phyloP scores from a whole-genome alignment of 1,284 basidiomycete genomes.

The Fomitopsis schrenkii region DNA sequence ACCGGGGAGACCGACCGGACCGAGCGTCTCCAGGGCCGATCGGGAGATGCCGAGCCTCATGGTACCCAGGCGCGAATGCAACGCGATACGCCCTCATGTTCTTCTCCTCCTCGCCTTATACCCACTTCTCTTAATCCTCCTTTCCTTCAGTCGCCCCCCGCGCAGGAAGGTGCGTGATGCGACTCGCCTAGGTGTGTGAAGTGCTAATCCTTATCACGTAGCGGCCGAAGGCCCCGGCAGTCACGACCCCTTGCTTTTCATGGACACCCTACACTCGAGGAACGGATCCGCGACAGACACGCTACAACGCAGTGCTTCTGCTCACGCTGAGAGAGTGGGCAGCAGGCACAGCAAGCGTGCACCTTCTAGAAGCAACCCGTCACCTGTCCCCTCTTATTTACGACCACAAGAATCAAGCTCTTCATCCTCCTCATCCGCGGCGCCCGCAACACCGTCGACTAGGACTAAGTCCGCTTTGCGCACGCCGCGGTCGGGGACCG shows the following conservation, averaged over 20 bases:
- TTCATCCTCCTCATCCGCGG: constrained; percentile 13
- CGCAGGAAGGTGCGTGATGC: constrained; percentile 16
- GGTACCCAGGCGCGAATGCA: constrained; percentile 16
- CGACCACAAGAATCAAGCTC: constrained; percentile 24
- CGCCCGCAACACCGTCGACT: constrained; percentile 7
- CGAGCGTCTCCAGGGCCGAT: constrained; percentile 3
- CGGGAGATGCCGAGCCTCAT: constrained; percentile 21
- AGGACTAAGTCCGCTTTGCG: too few species aligned
- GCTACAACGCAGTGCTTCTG: constrained; percentile 15
- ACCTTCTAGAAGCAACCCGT: constrained; percentile 16
- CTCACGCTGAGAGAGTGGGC: constrained; percentile 12
- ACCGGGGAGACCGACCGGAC: constrained; percentile 2
- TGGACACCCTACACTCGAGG: constrained; percentile 5
- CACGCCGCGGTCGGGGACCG: constrained; percentile 10
- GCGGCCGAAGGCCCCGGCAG: constrained; percentile 17
- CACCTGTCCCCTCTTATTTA: constrained; percentile 14
- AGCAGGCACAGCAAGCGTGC: constrained; percentile 18
- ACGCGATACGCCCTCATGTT: constrained; percentile 15
- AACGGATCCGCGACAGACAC: constrained; percentile 19
- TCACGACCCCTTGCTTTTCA: constrained; percentile 16
- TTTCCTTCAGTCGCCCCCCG: constrained; percentile 15
- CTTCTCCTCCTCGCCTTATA: constrained; percentile 24
- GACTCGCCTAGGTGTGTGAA: background rate
- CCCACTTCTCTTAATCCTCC: constrained; percentile 11
- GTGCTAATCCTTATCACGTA: background rate